These are phyloP conservation scores for Diatrype stigma DNA, from an alignment of 2,329 filamentous ascomycete species.

Conservation along the genomic window DNA sequence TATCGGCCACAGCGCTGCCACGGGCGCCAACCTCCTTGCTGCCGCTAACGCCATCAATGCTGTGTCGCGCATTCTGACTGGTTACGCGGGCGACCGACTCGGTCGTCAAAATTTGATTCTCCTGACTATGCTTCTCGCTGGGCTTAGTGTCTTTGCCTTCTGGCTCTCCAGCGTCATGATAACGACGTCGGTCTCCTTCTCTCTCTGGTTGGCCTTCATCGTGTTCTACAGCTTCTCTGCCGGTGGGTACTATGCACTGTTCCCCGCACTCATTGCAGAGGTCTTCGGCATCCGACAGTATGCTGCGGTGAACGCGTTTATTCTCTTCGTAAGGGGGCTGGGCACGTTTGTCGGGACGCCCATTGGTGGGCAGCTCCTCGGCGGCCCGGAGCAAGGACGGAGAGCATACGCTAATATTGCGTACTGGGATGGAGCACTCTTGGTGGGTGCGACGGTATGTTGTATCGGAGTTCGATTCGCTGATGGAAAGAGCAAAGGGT, in stretches of 20 bases:
- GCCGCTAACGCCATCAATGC: conserved; percentile 42
- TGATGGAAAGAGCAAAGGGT: conserved; percentile 33
- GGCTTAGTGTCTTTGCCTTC: conserved; percentile 32
- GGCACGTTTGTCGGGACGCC: conserved; percentile 42
- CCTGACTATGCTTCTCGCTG: conserved; percentile 33
- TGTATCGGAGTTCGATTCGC: conserved; percentile 39
- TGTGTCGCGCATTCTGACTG: conserved; percentile 37
- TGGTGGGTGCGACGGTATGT: conserved; percentile 34
- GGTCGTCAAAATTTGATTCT: conserved; percentile 45
- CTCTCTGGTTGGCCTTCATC: conserved; percentile 38
- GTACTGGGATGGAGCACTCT: conserved; percentile 37
- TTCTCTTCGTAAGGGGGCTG: conserved; percentile 39
- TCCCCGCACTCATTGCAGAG: conserved; percentile 43
- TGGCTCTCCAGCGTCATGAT: conserved; percentile 31
- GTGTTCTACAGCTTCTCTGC: conserved; percentile 38
- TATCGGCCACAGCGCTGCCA: conserved; percentile 35
- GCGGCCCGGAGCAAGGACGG: conserved; percentile 22
- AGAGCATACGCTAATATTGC: conserved; percentile 34
- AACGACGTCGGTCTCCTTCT: conserved; percentile 22
- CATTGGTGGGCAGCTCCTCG: conserved; percentile 38
- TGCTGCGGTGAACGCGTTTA: conserved; percentile 43
- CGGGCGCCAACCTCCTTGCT: conserved; percentile 40
- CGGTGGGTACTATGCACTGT: conserved; percentile 42
- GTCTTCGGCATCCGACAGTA: conserved; percentile 44
- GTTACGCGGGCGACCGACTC: conserved; percentile 40